phyloP scores from a whole-genome alignment of 2,329 filamentous ascomycete genomes.

The Cladophialophora chaetospira region DNA sequence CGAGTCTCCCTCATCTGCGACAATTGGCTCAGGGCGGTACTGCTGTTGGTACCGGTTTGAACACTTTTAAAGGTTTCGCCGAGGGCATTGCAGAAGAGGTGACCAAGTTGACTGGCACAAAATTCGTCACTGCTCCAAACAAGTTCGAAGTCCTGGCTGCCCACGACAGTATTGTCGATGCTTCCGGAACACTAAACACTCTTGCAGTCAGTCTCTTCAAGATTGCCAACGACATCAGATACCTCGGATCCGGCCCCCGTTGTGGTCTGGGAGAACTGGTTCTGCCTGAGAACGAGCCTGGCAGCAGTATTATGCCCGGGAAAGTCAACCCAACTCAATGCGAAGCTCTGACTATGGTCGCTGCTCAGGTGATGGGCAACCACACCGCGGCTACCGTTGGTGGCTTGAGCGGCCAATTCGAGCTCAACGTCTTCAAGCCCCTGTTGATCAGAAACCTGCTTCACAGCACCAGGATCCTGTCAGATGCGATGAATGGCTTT shows the following conservation, averaged over 20 bases:
- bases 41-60: conserved; percentile 94
- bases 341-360: conserved; percentile 96
- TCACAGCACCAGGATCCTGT: conserved; percentile 83
- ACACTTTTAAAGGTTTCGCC: conserved; percentile 95
- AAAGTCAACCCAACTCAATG: conserved; percentile 99
- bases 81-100: conserved; percentile 91
- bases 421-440: conserved; percentile 98
- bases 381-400: conserved; percentile 89
- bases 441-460: conserved; percentile 93
- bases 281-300: conserved; percentile 96
- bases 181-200: conserved; percentile 90
- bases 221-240: conserved; percentile 97
- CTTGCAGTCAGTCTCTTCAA: conserved; percentile 90
- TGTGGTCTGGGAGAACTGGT: conserved; percentile 92
- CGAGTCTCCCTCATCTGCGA: conserved; percentile 77
- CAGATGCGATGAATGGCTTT: conserved; percentile 93
- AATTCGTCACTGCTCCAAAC: conserved; percentile 96
- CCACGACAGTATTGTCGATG: conserved; percentile 94
- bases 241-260: conserved; percentile 91
- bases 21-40: conserved; percentile 93
- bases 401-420: conserved; percentile 97
- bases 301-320: conserved; percentile 97
- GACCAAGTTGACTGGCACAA: conserved; percentile 83
- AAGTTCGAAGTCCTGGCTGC: conserved; percentile 97
- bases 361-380: conserved; percentile 97